These are phyloP conservation scores for Phytophthora sojae DNA, from an alignment of 352 stramenopile species.

Conservation along the genomic window DNA sequence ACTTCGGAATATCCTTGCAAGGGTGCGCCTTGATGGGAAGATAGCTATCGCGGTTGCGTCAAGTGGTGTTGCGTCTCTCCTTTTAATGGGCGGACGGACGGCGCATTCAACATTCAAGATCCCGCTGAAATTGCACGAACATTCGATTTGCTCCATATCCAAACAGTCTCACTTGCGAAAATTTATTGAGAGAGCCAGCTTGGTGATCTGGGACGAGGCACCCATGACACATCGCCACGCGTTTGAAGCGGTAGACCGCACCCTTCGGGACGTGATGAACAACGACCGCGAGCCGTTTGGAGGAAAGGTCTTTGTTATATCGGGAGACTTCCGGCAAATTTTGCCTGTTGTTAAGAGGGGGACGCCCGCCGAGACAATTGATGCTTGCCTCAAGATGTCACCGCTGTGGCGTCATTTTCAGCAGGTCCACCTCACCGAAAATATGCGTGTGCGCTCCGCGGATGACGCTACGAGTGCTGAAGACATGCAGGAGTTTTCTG, in stretches of 20 bases:
- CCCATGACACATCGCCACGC: constrained; percentile 12
- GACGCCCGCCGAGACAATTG: constrained; percentile 5
- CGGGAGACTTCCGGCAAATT: constrained; percentile 31
- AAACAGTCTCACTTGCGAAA: constrained; percentile 24
- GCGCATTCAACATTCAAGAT: constrained; percentile 52
- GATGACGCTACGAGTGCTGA: neutral
- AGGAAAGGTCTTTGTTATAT: constrained; percentile 35
- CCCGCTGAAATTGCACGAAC: constrained; percentile 25
- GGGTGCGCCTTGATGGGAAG: constrained; percentile 21
- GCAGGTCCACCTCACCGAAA: constrained; percentile 1
- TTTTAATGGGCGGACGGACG: constrained; percentile 44
- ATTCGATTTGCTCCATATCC: constrained; percentile 24
- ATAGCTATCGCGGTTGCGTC: constrained; percentile 39
- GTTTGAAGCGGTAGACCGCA: constrained; percentile 36
- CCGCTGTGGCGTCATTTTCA: neutral
- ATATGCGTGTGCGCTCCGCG: too few relatives aligned
- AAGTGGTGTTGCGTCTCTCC: constrained; percentile 37
- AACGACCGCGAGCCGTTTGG: constrained; percentile 28
- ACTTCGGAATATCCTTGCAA: constrained; percentile 30
- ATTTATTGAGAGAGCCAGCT: constrained; percentile 7
- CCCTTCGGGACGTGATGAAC: constrained; percentile 24
- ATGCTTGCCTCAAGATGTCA: constrained; percentile 5
- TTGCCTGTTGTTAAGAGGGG: constrained; percentile 21
- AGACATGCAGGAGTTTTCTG: neutral
- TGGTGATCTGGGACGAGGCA: constrained; percentile 19